phyloP scores from a whole-genome alignment of 768 basidiomycete species.

The Chalciporus pseudorubinellus region DNA sequence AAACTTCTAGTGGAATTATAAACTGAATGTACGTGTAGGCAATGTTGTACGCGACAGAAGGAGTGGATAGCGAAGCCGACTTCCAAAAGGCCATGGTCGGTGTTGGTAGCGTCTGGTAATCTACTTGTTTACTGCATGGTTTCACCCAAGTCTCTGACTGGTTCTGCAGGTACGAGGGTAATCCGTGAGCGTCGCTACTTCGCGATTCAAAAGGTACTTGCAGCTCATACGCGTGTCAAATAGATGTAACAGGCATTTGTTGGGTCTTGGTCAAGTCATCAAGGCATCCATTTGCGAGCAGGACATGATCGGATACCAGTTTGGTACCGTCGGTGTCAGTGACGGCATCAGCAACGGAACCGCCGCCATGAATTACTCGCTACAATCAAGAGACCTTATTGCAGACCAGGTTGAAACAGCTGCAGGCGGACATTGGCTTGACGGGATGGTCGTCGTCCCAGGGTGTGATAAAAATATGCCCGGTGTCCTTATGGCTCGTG shows the following conservation, averaged over 20 bases:
- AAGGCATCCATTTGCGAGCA: conserved; percentile 73
- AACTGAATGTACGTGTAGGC: conserved; percentile 51
- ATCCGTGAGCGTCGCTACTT: conserved; percentile 68
- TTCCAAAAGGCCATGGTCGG: conserved; percentile 98
- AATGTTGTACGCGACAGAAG: conserved; percentile 99
- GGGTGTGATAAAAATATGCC: conserved; percentile 99
- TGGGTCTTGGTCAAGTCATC: conserved; percentile 83
- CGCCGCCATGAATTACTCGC: conserved; percentile 88
- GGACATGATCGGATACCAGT: conserved; percentile 91
- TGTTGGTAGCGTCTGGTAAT: conserved; percentile 93
- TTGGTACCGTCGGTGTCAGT: conserved; percentile 95
- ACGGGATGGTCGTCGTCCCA: conserved; percentile 95
- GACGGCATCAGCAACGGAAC: conserved; percentile 99
- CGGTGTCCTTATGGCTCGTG: conserved; percentile 96
- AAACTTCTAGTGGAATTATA: background rate
- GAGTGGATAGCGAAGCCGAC: conserved; percentile 74
- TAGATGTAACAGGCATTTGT: conserved; percentile 94
- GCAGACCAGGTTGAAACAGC: conserved; percentile 97
- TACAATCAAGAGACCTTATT: conserved; percentile 96
- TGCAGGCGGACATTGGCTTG: conserved; percentile 95
- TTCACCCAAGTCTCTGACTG: conserved; percentile 12
- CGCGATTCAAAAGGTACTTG: background rate
- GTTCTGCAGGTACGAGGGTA: conserved; percentile 87
- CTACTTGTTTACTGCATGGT: conserved; percentile 12
- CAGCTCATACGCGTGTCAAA: background rate